phyloP scores from a whole-genome alignment of 306 rosid species.

The Medicago ruthenica region DNA sequence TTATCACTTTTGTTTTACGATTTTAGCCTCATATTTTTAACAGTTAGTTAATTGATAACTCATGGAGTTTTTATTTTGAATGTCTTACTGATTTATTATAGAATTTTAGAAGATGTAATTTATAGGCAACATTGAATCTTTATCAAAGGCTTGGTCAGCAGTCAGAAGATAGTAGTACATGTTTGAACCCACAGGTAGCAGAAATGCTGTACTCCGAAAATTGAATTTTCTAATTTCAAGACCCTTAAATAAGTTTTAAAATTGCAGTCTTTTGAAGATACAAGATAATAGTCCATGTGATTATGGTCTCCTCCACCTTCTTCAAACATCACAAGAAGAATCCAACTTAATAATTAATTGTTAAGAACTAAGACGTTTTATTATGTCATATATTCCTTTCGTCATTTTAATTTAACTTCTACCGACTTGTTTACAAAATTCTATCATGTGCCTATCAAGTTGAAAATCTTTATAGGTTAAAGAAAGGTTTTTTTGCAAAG shows the following conservation, averaged over 20 bases:
- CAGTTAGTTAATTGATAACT: no score
- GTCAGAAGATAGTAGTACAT: neutral
- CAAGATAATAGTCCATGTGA: neutral
- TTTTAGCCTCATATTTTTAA: no score
- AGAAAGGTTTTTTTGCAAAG: neutral
- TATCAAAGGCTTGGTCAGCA: neutral
- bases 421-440: neutral
- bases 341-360: neutral
- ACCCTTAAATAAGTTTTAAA: no score
- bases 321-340: neutral
- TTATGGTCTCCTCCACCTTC: neutral
- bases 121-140: neutral
- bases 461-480: neutral
- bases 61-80: no score
- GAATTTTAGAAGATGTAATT: no score
- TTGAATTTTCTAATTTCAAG: neutral
- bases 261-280: neutral
- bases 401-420: neutral
- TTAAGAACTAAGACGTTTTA: neutral
- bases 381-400: neutral
- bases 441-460: neutral
- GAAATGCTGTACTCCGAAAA: neutral
- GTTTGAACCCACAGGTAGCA: neutral
- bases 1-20: no score
- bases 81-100: no score